These are phyloP conservation scores for Malbranchea cinnamomea DNA, from an alignment of 2,329 filamentous ascomycete species.

Conservation along the genomic window DNA sequence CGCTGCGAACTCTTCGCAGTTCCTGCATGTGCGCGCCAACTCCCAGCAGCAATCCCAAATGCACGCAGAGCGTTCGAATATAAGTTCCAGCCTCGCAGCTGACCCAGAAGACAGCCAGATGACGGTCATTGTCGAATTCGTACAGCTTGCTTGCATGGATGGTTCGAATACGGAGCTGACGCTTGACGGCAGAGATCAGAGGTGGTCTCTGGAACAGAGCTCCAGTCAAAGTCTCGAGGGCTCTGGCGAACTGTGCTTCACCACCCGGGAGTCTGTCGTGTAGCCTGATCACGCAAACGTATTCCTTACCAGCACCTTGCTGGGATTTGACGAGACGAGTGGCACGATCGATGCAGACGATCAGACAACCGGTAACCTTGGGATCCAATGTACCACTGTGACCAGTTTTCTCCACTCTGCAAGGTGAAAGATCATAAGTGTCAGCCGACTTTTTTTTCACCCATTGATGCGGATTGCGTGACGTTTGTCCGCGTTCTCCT, in stretches of 20 bases:
- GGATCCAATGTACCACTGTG: slow-evolving; percentile 97
- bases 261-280: slow-evolving; percentile 92
- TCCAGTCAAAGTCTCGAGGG: slow-evolving; percentile 89
- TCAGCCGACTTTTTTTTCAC: slow-evolving; percentile 4
- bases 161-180: slow-evolving; percentile 92
- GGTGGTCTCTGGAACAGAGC: slow-evolving; percentile 94
- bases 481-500: slow-evolving; percentile 14
- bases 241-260: slow-evolving; percentile 80
- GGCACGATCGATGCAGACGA: slow-evolving; percentile 90
- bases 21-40: slow-evolving; percentile 98
- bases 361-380: slow-evolving; percentile 92
- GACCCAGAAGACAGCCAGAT: slow-evolving; percentile 97
- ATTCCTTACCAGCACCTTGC: slow-evolving; percentile 98
- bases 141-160: slow-evolving; percentile 93
- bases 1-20: slow-evolving; percentile 79
- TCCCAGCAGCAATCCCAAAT: slow-evolving; percentile 62
- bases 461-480: neutral
- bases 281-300: slow-evolving; percentile 86
- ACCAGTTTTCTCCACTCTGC: slow-evolving; percentile 82
- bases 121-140: slow-evolving; percentile 97
- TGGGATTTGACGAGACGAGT: slow-evolving; percentile 97
- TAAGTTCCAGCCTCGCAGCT: slow-evolving; percentile 98
- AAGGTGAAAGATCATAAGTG: slow-evolving; percentile 8
- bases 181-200: slow-evolving; percentile 96
- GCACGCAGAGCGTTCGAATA: slow-evolving; percentile 94